A percentile compares a stretch with the other conserved stretches of the same genome.
Conservation (phyloP, 176 grass and related monocot species). For the Oryza coarctata region DNA sequence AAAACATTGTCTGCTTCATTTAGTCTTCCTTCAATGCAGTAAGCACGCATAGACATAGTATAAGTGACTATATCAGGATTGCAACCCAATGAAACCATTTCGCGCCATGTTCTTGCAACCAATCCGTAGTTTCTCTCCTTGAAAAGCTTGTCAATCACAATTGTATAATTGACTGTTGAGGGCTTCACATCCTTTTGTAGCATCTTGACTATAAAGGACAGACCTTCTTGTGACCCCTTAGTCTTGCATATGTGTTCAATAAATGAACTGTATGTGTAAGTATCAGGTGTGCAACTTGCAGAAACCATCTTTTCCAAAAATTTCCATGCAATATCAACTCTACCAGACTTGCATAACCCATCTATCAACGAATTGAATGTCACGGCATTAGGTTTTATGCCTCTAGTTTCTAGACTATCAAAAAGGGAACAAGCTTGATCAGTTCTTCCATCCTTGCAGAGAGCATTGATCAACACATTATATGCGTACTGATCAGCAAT, state of each 20-base stretch:
- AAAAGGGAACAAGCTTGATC: conserved; percentile 58
- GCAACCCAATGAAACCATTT: conserved; percentile 54
- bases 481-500: conserved; percentile 51
- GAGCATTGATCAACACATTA: conserved; percentile 56
- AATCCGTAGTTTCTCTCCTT: conserved; percentile 45
- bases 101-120: conserved; percentile 45
- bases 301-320: conserved; percentile 58
- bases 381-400: conserved; percentile 47
- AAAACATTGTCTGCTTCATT: conserved; percentile 51
- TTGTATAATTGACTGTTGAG: conserved; percentile 48
- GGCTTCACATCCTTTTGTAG: conserved; percentile 48
- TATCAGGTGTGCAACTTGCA: conserved; percentile 46
- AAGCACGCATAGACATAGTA: conserved; percentile 49
- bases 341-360: conserved; percentile 55
- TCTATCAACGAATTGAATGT: conserved; percentile 60
- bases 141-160: conserved; percentile 62
- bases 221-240: conserved; percentile 43
- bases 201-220: conserved; percentile 58
- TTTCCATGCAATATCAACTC: conserved; percentile 42
- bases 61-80: conserved; percentile 59
- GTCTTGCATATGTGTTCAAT: conserved; percentile 55
- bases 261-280: conserved; percentile 58
- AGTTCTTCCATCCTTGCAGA: conserved; percentile 50
- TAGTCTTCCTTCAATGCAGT: conserved; percentile 51
- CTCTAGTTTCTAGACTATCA: conserved; percentile 33